Evolutionary conservation across 495 filamentous ascomycete species (phyloP), one percentile per base, ranked within the genome.

Genomic region (Penicillium bovifimosum): DNA sequence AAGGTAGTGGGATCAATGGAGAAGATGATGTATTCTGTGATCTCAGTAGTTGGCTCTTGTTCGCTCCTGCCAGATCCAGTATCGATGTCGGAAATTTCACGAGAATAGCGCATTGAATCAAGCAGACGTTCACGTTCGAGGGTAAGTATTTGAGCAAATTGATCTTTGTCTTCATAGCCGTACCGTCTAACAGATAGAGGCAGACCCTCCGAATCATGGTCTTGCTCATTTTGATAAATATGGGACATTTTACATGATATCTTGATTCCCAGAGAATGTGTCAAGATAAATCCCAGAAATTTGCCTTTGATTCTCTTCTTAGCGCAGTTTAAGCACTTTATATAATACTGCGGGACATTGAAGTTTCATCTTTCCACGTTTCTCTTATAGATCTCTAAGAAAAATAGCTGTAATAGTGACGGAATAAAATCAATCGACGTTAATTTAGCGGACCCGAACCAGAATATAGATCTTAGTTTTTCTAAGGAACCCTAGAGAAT

Each of bases 131-230:
- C 34, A 41, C 47, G 47, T 32, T 50, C 47, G 24, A 50, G 26
- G 0, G 38, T 16, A 33, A 50, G 16, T 29, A 50, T 50, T 50
- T 18, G 47, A 24, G 2, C 10, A 33, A 50, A 50, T 0, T 50
- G 36, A 13, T 41, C 36, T 50, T 33, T 41, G 0, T 9, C 26
- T 41, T 41, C 16, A 41, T 50, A 50, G 13, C 7, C 13, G 20
- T 50, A 50, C 36, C 36, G 47, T 41, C 36, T 50, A 20, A 41
- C 47, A 33, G 47, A 50, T 16, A n/a, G 40, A 41, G 47, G 47
- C n/a, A 50, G 47, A 16, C 24, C 36, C 17, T 50, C 47, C 24
- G 47, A 31, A 31, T 43, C 41, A 43, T 26, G 1, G 27, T 41
- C 39, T 3, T 3, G 41, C 26, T 28, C 26, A 31, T 43, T 29